These are phyloP conservation scores for Leccinum incarnatum DNA, from an alignment of 768 basidiomycete genomes.

Conservation along the genomic window DNA sequence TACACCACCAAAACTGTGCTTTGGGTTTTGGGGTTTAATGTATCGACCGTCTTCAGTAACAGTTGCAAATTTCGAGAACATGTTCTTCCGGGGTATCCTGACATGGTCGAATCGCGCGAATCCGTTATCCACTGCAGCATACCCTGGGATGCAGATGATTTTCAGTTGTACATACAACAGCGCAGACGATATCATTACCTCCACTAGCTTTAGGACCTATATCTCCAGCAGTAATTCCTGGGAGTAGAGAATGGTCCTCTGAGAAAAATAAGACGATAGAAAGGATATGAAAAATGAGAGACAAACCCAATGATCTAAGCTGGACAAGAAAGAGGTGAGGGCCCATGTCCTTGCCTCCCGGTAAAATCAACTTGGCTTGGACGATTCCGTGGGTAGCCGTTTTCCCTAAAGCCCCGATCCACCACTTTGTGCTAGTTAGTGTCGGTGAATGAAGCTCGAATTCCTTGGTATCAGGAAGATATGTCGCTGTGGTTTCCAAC, in stretches of 20 bases:
- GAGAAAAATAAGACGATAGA: slow-evolving; percentile 1
- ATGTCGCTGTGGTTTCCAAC: slow-evolving; percentile 77
- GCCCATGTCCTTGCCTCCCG: slow-evolving; percentile 56
- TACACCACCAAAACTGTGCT: slow-evolving; percentile 74
- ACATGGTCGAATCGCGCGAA: slow-evolving; percentile 65
- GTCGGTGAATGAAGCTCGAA: slow-evolving; percentile 79
- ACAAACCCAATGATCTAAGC: slow-evolving; percentile 56
- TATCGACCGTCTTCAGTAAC: slow-evolving; percentile 67
- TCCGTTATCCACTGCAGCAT: slow-evolving; percentile 58
- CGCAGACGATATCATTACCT: slow-evolving; percentile 25
- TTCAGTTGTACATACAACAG: not conserved
- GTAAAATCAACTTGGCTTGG: slow-evolving; percentile 70
- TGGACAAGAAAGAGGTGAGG: slow-evolving; percentile 78
- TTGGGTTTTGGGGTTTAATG: slow-evolving; percentile 64
- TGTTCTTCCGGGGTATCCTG: slow-evolving; percentile 63
- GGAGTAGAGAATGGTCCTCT: slow-evolving; percentile 61
- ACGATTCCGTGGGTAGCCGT: slow-evolving; percentile 74
- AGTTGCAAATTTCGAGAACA: slow-evolving; percentile 73
- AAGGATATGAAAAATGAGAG: not conserved
- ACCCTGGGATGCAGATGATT: slow-evolving; percentile 38
- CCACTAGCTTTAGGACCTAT: slow-evolving; percentile 44
- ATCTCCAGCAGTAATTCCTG: slow-evolving; percentile 65
- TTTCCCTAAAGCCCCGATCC: slow-evolving; percentile 72
- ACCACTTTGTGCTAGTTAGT: slow-evolving; percentile 77
- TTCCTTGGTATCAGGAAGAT: slow-evolving; percentile 59